These are phyloP conservation scores for Neurospora sp. DNA, from an alignment of 495 filamentous ascomycete genomes.

Conservation along the genomic window DNA sequence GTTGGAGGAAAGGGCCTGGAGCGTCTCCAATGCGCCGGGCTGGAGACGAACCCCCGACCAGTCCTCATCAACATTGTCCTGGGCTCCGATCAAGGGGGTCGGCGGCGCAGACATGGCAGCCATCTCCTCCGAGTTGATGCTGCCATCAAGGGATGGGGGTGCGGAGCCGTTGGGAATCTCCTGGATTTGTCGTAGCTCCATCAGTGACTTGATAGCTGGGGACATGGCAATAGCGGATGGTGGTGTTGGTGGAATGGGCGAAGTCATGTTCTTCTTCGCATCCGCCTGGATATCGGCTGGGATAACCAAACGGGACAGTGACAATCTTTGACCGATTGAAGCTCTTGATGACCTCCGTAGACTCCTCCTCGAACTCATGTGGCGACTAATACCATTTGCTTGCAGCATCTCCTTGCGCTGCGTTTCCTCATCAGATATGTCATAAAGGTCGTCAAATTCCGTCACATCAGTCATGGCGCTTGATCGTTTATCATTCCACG, in stretches of 20 bases:
- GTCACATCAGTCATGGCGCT: slow-evolving; percentile 46
- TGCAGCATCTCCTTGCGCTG: slow-evolving; percentile 20
- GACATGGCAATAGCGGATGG: slow-evolving; percentile 69
- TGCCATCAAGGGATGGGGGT: slow-evolving; percentile 81
- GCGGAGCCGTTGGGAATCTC: slow-evolving; percentile 65
- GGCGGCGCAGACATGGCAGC: slow-evolving; percentile 66
- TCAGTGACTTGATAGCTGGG: slow-evolving; percentile 56
- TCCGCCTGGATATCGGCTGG: slow-evolving; percentile 17
- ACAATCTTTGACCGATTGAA: slow-evolving; percentile 10
- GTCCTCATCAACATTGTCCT: slow-evolving; percentile 38
- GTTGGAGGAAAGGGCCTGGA: slow-evolving; percentile 62
- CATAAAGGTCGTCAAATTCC: slow-evolving; percentile 80
- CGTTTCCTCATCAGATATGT: slow-evolving; percentile 58
- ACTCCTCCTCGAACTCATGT: slow-evolving; percentile 19
- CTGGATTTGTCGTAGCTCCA: slow-evolving; percentile 40
- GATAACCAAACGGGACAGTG: not conserved
- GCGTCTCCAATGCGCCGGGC: slow-evolving; percentile 63
- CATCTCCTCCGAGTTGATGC: slow-evolving; percentile 74
- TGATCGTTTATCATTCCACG: slow-evolving; percentile 37
- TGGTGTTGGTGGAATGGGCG: slow-evolving; percentile 67
- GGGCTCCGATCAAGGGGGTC: slow-evolving; percentile 60
- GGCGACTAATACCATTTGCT: slow-evolving; percentile 26
- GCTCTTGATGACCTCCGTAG: slow-evolving; percentile 8
- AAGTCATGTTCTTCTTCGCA: slow-evolving; percentile 49
- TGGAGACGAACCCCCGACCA: slow-evolving; percentile 65